Base-by-base conservation (phyloP, 164 flowering plant genomes). In the Vitis rotundifolia region DNA sequence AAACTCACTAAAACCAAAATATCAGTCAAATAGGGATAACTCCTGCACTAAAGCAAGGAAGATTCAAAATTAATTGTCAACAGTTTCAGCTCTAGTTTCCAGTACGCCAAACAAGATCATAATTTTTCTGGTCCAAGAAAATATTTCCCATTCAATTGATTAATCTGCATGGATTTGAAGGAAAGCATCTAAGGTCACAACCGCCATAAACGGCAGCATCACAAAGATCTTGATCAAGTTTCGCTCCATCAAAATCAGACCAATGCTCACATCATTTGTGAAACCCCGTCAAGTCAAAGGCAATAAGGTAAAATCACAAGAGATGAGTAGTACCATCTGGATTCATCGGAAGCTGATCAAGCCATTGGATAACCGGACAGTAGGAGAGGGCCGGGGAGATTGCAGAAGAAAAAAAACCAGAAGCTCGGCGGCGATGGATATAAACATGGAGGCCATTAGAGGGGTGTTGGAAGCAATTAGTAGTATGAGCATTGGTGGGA, bases 171-270 rank as follows among this genome's bases (percentile, higher is more conserved):
- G 55, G 16, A 8, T 18, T 2, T 64, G 0, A 51, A 74, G 72
- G 71, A 68, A 62, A 68, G 48, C 70, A 18, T 60, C 78, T 15
- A 72, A 65, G 63, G 44, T 51, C 1, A 18, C 53, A 8, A 63
- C 61, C 6, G 56, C 68, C 26, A 70, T 65, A 1, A 75, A 73
- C 18, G 69, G 73, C 3, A 72, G 76, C 1, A 57, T 78, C 12
- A 76, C 64, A 74, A 78, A 74, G 66, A 69, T 81, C 11, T 47
- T 81, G 15, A 68, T 81, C 67, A 81, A 81, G 66, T 68, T 78
- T 3, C 67, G 73, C 26, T 56, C 79, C 1, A 61, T 74, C 8
- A 78, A 76, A 22, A 15, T 78, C 18, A 44, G 63, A 31, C 56
- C 79, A 3, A 28, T 68, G 14, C 1, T 81, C 44, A 37, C 44